Base-by-base conservation (phyloP, 768 basidiomycete genomes). In the Kwoniella sp. region DNA sequence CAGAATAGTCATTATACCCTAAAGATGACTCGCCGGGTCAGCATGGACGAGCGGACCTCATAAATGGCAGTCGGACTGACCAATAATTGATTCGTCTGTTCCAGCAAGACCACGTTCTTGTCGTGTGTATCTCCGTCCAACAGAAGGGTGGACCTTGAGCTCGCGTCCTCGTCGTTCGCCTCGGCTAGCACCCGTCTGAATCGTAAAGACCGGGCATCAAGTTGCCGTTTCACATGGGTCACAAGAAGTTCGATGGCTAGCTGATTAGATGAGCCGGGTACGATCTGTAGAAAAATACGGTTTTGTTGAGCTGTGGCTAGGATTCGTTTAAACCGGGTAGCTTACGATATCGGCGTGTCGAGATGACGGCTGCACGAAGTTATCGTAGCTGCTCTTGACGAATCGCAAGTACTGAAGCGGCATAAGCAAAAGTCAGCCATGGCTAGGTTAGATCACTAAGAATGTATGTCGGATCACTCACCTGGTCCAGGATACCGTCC, bases 311-410 rank as follows among this genome's bases (percentile, higher is more conserved):
- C 1, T 15, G 47, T 64, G 12, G 12, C 1, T 11, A 37, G 20
- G 26, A 31, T 9, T 7, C 34, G 47, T 55, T 60, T 59, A n/a
- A 48, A 37, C 12, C 34, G 31, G 28, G 4, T n/a, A 58, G 71
- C 81, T 63, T 37, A 93, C 93, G 38, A 99, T 92, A 76, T 99
- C 93, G 1, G 95, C 95, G 76, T 89, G 85, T 50, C 87, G 86
- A 15, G 93, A 86, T 1, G 91, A 90, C 1, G 95, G 95, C 31
- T 86, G 86, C 23, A 99, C 93, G 69, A 94, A 96, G 79, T 91
- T 90, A 79, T 98, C 96, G 72, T 89, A 95, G 2, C 92, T 87
- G 4, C 91, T 92, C 76, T 99, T 99, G 72, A 99, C 95, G 76
- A 89, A 94, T 30, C 93, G 90, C 25, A 97, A 86, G 76, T 96